Conservation (phyloP, 2,329 filamentous ascomycete genomes). For the Ophiostoma fasciatum region DNA sequence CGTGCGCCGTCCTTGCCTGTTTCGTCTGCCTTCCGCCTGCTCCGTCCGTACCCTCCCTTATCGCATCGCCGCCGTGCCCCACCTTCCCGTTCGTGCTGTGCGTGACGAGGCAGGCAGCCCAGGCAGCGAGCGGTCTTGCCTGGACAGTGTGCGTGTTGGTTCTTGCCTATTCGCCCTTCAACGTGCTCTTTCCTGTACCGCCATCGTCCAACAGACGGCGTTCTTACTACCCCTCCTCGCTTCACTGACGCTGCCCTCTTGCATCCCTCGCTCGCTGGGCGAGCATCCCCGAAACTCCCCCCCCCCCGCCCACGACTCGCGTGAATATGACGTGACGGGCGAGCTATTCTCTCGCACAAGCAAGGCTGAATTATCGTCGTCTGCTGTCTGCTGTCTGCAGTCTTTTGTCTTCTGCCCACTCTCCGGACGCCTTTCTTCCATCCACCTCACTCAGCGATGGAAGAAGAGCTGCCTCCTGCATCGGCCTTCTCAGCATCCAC, state of each 20-base stretch:
- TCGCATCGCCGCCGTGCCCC: conserved; percentile 3
- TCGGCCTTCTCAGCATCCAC: conserved; percentile 4
- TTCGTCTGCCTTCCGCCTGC: too few relatives aligned
- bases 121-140: too few relatives aligned
- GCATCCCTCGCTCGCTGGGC: too few relatives aligned
- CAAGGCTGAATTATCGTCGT: conserved; percentile 9
- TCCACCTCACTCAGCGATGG: conserved; percentile 9
- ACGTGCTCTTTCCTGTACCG: too few relatives aligned
- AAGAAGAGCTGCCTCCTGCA: conserved; percentile 10
- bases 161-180: too few relatives aligned
- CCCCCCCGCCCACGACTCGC: too few relatives aligned
- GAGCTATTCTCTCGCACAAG: neutral
- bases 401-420: neutral
- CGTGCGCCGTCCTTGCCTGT: too few relatives aligned
- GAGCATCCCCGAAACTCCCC: too few relatives aligned
- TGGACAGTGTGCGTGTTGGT: conserved; percentile 1
- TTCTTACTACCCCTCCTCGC: too few relatives aligned
- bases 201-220: neutral
- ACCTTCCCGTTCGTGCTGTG: neutral
- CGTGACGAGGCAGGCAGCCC: conserved; percentile 3
- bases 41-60: conserved; percentile 1
- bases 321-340: conserved; percentile 11
- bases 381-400: neutral
- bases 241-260: too few relatives aligned
- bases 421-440: conserved; percentile 2